Evolutionary conservation across 2,329 filamentous ascomycete species (phyloP).

Genomic region (Fusarium newnesense): DNA sequence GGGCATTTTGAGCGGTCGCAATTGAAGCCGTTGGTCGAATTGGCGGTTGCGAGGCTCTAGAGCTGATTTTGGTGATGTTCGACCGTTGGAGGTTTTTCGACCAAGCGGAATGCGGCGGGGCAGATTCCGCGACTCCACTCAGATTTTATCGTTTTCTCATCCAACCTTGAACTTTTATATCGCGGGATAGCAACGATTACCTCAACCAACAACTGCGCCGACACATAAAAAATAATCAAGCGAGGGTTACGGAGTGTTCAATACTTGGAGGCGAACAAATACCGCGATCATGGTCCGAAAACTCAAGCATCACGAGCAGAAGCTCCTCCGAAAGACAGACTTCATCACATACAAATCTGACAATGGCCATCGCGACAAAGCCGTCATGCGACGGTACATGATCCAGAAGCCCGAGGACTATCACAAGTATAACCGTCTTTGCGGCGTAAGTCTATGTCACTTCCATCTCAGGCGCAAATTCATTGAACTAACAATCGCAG

Average conservation of each 20-base stretch:
- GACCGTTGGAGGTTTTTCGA: constrained; percentile 43
- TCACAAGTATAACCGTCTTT: constrained; percentile 72
- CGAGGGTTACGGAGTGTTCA: neutral
- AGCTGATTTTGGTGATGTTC: constrained; percentile 31
- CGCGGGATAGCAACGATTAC: neutral
- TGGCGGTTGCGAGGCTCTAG: constrained; percentile 8
- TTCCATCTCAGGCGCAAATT: constrained; percentile 32
- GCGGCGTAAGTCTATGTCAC: constrained; percentile 68
- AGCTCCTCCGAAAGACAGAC: constrained; percentile 92
- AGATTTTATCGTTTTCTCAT: constrained; percentile 41
- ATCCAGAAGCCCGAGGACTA: constrained; percentile 93
- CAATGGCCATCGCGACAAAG: constrained; percentile 83
- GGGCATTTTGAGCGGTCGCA: constrained; percentile 50
- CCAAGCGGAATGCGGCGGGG: constrained; percentile 38
- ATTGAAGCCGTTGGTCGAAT: constrained; percentile 14
- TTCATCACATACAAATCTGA: constrained; percentile 95
- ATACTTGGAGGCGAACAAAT: neutral
- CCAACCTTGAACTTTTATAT: constrained; percentile 20
- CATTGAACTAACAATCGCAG: constrained; percentile 51
- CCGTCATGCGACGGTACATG: constrained; percentile 84
- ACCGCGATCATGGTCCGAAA: constrained; percentile 82
- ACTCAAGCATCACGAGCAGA: constrained; percentile 96
- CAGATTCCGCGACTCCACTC: constrained; percentile 44
- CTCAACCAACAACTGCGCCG: neutral
- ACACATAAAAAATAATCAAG: neutral